Base-by-base conservation (phyloP, 2,329 filamentous ascomycete genomes). In the Ophidiomyces ophidiicola region DNA sequence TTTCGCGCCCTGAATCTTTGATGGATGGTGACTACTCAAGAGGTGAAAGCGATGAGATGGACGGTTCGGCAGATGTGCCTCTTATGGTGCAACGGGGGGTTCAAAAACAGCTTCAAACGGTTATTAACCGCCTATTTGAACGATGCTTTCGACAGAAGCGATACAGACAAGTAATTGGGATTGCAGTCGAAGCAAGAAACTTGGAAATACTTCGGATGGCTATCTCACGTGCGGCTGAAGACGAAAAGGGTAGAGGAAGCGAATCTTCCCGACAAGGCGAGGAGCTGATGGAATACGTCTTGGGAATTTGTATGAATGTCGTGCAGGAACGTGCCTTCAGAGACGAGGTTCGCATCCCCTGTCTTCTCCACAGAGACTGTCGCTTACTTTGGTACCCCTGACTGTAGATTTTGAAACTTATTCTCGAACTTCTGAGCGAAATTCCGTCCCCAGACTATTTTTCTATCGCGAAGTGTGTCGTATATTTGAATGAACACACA, bases 241-340 rank as follows among this genome's bases (percentile, higher is more conserved):
- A 92, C 48, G 84, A 86, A 61, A 85, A 82, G 63, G 72, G 74
- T 55, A 76, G 79, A 56, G 61, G 66, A 25, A 60, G 58, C 3
- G 74, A 77, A 47, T 63, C 62, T 12, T 66, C 66, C 15, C 63
- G 67, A 24, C 75, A 79, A 19, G 80, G 85, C 12, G 87, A 96
- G 57, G 88, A 96, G 58, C 66, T 98, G 42, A 90, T 98, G 80
- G 90, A 98, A 51, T 98, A 98, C 55, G 82, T 90, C 14, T 66
- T 98, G 45, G 78, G 87, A 50, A 92, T 98, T 49, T 94, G 88
- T 69, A 93, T 98, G 85, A 87, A 92, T 46, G 80, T 96, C 44
- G 86, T 98, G 12, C 90, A 96, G 62, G 90, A 98, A 64, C 77
- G 88, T 38, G 78, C 79, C 33, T 74, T 96, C 54, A 78, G 90